phyloP scores from a whole-genome alignment of 2,329 filamentous ascomycete species.

The Rhytidhysteron rufulum region DNA sequence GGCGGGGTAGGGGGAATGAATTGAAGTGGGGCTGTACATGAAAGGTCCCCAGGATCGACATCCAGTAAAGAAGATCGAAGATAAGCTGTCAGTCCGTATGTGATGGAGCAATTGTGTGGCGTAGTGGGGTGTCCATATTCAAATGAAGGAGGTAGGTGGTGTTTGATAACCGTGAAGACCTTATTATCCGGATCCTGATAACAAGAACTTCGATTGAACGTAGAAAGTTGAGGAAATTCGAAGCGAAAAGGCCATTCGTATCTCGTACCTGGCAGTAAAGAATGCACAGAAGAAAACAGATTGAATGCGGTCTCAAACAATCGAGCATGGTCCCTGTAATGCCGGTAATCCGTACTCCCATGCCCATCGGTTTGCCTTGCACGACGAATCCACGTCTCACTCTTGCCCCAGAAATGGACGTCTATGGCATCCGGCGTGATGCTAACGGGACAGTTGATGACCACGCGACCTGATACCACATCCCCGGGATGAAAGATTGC shows the following conservation, averaged over 20 bases:
- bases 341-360: constrained; percentile 10
- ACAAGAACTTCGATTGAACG: constrained; percentile 9
- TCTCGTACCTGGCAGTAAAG: constrained; percentile 7
- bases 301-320: constrained; percentile 17
- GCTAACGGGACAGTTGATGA: constrained; percentile 9
- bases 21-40: constrained; percentile 9
- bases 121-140: constrained; percentile 2
- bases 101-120: constrained; percentile 14
- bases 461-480: constrained; percentile 13
- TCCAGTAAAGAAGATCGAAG: constrained; percentile 9
- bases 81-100: constrained; percentile 17
- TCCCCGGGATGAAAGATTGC: constrained; percentile 19
- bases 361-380: background rate
- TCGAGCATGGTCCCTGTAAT: constrained; percentile 21
- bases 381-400: constrained; percentile 15
- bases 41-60: background rate
- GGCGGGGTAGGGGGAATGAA: constrained; percentile 16
- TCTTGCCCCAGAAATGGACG: constrained; percentile 19
- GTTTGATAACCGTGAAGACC: constrained; percentile 13
- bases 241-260: constrained; percentile 21
- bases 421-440: constrained; percentile 16
- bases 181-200: constrained; percentile 14
- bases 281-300: constrained; percentile 7
- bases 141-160: constrained; percentile 22
- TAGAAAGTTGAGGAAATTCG: constrained; percentile 14